Evolutionary conservation across 176 grass and related monocot species (phyloP).

Genomic region (Metroxylon sagu): DNA sequence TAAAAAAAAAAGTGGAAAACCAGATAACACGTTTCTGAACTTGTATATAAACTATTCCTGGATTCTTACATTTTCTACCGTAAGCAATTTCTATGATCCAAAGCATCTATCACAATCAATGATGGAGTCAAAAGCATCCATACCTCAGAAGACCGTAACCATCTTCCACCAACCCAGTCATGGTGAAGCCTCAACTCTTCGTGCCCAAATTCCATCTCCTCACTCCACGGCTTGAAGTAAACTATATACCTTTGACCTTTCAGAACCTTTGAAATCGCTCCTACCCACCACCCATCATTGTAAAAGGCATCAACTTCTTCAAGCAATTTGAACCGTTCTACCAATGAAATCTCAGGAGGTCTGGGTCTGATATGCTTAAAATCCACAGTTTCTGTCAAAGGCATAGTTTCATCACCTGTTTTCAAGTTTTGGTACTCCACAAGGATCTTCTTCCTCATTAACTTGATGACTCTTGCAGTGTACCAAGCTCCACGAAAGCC

Average conservation of each 20-base stretch:
- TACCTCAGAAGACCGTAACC: conserved; percentile 54
- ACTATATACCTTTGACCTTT: conserved; percentile 35
- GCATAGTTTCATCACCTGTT: conserved; percentile 39
- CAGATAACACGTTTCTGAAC: too few species aligned
- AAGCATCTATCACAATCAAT: too few species aligned
- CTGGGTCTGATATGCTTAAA: conserved; percentile 43
- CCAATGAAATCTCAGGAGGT: conserved; percentile 26
- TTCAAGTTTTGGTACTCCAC: conserved; percentile 61
- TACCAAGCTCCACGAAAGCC: conserved; percentile 69
- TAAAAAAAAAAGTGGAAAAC: too few species aligned
- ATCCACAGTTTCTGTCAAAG: conserved; percentile 51
- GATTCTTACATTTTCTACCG: too few species aligned
- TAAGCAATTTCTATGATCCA: too few species aligned
- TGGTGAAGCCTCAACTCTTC: conserved; percentile 53
- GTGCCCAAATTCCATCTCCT: conserved; percentile 49
- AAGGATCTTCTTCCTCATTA: conserved; percentile 27
- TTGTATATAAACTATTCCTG: too few species aligned
- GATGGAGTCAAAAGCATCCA: too few species aligned
- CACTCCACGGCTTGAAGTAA: conserved; percentile 67
- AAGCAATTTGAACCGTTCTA: conserved; percentile 34
- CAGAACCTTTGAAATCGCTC: conserved; percentile 58
- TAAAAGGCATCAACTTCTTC: conserved; percentile 78
- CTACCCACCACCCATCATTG: conserved; percentile 88
- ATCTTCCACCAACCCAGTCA: conserved; percentile 70
- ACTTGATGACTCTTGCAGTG: conserved; percentile 35